Conservation (phyloP, 805 yeast genomes). For the Metschnikowia aberdeeniae region DNA sequence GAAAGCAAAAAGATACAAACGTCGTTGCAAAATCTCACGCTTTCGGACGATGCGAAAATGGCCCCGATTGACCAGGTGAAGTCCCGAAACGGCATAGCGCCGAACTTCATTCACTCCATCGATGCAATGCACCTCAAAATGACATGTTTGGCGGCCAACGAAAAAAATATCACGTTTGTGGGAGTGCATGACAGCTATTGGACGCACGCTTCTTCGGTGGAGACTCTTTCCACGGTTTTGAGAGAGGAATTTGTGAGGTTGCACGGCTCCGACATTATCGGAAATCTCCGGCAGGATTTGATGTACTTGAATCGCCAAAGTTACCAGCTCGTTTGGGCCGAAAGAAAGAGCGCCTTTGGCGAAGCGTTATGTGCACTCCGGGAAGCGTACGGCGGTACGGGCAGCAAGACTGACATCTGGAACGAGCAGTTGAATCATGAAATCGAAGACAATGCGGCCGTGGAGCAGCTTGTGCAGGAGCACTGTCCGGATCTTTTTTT, state of each 20-base stretch:
- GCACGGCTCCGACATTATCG: conserved; percentile 26
- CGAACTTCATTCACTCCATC: conserved; percentile 41
- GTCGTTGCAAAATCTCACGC: conserved; percentile 21
- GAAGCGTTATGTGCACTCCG: conserved; percentile 9
- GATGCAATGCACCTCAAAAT: conserved; percentile 39
- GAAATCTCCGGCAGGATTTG: conserved; percentile 26
- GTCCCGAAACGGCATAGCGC: conserved; percentile 38
- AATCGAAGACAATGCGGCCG: conserved; percentile 5
- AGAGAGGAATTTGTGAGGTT: conserved; percentile 35
- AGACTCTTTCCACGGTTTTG: conserved; percentile 21
- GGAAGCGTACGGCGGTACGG: conserved; percentile 3
- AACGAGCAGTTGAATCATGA: conserved; percentile 11
- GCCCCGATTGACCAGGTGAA: conserved; percentile 26
- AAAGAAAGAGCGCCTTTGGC: conserved; percentile 11
- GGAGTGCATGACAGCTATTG: conserved; percentile 44
- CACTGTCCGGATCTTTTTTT: conserved; percentile 24
- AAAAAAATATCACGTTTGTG: conserved; percentile 25
- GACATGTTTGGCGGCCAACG: conserved; percentile 27
- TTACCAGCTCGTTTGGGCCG: conserved; percentile 34
- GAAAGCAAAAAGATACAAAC: conserved; percentile 17
- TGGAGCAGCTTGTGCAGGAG: conserved; percentile 15
- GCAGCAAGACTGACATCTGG: not conserved
- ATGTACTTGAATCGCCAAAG: conserved; percentile 19
- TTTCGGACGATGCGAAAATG: conserved; percentile 17
- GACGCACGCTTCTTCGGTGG: conserved; percentile 36